phyloP scores from a whole-genome alignment of 2,329 filamentous ascomycete species.

The Diaporthe amygdali region DNA sequence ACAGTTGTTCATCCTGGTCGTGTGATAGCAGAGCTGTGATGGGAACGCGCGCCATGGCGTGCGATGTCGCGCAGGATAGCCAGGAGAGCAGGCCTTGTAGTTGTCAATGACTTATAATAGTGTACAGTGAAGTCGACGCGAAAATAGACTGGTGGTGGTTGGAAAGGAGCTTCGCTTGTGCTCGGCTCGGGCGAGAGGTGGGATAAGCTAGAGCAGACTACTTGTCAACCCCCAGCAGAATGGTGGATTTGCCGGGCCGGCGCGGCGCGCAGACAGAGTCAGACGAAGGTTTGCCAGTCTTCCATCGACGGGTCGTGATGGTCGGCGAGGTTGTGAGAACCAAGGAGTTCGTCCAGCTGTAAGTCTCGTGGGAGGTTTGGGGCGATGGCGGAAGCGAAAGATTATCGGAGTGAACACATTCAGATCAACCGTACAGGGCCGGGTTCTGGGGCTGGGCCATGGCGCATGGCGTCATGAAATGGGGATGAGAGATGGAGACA shows the following conservation, averaged over 20 bases:
- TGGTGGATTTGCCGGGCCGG: not conserved
- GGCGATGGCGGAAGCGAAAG: not conserved
- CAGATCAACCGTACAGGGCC: not conserved
- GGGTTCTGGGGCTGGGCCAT: conserved; percentile 10
- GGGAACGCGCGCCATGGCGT: conserved; percentile 58
- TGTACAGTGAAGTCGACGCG: not conserved
- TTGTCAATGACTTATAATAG: not conserved
- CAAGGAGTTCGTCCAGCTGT: not conserved
- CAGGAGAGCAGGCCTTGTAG: not conserved
- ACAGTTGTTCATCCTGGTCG: conserved; percentile 54
- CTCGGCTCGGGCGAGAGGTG: not conserved
- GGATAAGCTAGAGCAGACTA: not conserved
- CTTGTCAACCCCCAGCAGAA: not conserved
- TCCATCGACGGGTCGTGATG: not conserved
- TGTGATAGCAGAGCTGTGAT: conserved; percentile 60
- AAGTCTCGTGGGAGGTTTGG: not conserved
- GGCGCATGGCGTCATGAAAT: conserved; percentile 21
- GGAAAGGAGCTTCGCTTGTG: not conserved
- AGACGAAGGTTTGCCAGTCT: not conserved
- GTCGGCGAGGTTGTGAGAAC: not conserved
- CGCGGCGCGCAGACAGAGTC: conserved; percentile 2
- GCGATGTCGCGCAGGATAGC: not conserved
- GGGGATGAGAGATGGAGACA: not conserved
- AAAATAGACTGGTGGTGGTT: not conserved
- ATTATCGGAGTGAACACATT: not conserved